Conservation (phyloP, 2,329 filamentous ascomycete species). For the Sporothrix brunneoviolacea region DNA sequence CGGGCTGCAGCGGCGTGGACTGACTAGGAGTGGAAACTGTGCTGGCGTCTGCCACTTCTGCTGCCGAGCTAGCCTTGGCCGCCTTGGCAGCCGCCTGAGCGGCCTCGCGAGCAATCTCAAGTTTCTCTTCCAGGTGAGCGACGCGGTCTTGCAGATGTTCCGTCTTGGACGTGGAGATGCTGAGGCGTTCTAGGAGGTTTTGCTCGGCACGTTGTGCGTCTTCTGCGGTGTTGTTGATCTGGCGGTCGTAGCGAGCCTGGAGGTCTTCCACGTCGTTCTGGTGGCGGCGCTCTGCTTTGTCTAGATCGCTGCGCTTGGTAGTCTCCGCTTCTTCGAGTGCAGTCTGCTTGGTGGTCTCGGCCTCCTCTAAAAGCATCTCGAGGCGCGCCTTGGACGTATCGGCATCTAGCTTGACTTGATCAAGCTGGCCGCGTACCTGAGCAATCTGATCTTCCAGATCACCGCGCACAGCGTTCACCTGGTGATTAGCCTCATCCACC, state of each 20-base stretch:
- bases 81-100: conserved; percentile 76
- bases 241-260: conserved; percentile 66
- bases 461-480: conserved; percentile 75
- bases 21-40: conserved; percentile 4
- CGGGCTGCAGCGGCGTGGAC: conserved; percentile 22
- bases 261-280: conserved; percentile 67
- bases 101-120: conserved; percentile 83
- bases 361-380: conserved; percentile 79
- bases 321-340: conserved; percentile 8
- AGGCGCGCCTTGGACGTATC: conserved; percentile 75
- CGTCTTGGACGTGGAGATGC: conserved; percentile 74
- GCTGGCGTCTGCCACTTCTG: conserved; percentile 22
- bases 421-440: conserved; percentile 66
- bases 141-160: conserved; percentile 83
- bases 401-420: conserved; percentile 69
- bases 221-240: conserved; percentile 66
- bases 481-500: conserved; percentile 74
- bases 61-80: conserved; percentile 40
- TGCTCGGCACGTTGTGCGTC: conserved; percentile 76
- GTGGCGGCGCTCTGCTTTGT: conserved; percentile 50
- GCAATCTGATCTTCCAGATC: conserved; percentile 75
- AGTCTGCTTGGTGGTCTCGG: conserved; percentile 53
- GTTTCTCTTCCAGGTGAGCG: conserved; percentile 77
- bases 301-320: conserved; percentile 39
- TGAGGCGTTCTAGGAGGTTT: conserved; percentile 73